Percentiles rank a stretch among this genome's conserved stretches.
These are phyloP conservation scores for Marchantia polymorpha DNA, from an alignment of 225 moss, liverwort and hornwort species.

Conservation along the genomic window DNA sequence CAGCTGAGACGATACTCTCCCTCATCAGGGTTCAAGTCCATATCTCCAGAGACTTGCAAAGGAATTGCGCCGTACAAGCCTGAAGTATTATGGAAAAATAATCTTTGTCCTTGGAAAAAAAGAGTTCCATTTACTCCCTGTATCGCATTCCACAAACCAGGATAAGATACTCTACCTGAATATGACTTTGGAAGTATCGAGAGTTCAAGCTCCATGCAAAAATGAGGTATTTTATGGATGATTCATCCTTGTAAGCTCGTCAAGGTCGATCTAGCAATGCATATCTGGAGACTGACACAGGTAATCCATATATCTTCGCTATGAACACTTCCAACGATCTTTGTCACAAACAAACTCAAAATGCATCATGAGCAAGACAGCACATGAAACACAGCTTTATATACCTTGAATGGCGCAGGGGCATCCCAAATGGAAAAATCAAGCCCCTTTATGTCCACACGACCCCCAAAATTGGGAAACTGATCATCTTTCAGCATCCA, in stretches of 20 bases:
- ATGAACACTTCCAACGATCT: not conserved
- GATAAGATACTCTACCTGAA: not conserved
- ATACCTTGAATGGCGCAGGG: slow-evolving; percentile 81
- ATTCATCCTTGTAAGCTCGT: not conserved
- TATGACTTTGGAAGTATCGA: too few relatives aligned
- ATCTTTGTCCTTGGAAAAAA: slow-evolving; percentile 81
- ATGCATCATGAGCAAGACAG: not conserved
- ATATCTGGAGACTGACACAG: not conserved
- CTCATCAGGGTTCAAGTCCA: slow-evolving; percentile 93
- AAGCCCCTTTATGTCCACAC: slow-evolving; percentile 77
- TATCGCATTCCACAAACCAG: not conserved
- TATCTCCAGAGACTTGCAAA: slow-evolving; percentile 92
- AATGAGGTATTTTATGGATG: too few relatives aligned
- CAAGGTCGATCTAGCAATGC: not conserved
- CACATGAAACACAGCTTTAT: not conserved
- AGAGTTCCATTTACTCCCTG: slow-evolving; percentile 91
- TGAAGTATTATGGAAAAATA: slow-evolving; percentile 93
- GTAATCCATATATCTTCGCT: not conserved
- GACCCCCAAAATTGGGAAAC: slow-evolving; percentile 94
- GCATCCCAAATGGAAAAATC: slow-evolving; percentile 88
- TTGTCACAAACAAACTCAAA: not conserved
- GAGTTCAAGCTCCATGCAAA: not conserved
- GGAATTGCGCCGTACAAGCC: slow-evolving; percentile 92
- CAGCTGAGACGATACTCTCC: slow-evolving; percentile 99
- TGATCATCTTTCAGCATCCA: slow-evolving; percentile 90